A percentile compares a stretch with the other conserved stretches of the same genome.
Conservation (phyloP, 75 land plant genomes). For the Sequoia sempervirens region DNA sequence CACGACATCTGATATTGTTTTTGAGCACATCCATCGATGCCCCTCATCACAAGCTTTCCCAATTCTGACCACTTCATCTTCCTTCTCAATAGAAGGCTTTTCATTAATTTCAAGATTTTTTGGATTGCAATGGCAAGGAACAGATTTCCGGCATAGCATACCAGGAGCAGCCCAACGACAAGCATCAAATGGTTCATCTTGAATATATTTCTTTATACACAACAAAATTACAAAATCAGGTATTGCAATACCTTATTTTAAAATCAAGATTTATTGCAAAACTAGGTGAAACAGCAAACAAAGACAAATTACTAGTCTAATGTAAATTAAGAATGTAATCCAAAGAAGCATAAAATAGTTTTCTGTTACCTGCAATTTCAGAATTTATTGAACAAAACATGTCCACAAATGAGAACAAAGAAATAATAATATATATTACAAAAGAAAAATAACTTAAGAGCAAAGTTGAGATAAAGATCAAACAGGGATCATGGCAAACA, state of each 20-base stretch:
- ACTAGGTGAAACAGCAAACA: neutral
- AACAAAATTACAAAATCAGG: neutral
- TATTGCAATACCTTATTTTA: neutral
- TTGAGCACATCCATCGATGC: slow-evolving; percentile 53
- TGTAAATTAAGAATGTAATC: neutral
- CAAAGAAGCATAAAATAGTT: neutral
- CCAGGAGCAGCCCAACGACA: slow-evolving; percentile 39
- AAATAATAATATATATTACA: too few relatives aligned
- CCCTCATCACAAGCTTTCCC: slow-evolving; percentile 39
- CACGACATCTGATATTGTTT: slow-evolving; percentile 44
- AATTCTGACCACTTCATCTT: slow-evolving; percentile 6
- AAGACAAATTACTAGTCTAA: neutral
- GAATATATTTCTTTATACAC: slow-evolving; percentile 26
- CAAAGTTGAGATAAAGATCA: neutral
- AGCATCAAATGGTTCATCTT: slow-evolving; percentile 41
- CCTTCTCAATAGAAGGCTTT: neutral
- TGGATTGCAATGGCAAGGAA: slow-evolving; percentile 23
- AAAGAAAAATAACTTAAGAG: too few relatives aligned
- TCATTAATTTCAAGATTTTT: slow-evolving; percentile 3
- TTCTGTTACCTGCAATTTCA: neutral
- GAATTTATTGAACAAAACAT: neutral
- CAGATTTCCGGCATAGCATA: slow-evolving; percentile 18
- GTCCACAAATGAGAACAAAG: neutral
- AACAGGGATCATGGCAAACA: neutral
- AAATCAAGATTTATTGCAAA: neutral